Evolutionary conservation across 2,329 filamentous ascomycete genomes (phyloP), one percentile per base, ranked within the genome.

Genomic region (Sporothrix protearum): DNA sequence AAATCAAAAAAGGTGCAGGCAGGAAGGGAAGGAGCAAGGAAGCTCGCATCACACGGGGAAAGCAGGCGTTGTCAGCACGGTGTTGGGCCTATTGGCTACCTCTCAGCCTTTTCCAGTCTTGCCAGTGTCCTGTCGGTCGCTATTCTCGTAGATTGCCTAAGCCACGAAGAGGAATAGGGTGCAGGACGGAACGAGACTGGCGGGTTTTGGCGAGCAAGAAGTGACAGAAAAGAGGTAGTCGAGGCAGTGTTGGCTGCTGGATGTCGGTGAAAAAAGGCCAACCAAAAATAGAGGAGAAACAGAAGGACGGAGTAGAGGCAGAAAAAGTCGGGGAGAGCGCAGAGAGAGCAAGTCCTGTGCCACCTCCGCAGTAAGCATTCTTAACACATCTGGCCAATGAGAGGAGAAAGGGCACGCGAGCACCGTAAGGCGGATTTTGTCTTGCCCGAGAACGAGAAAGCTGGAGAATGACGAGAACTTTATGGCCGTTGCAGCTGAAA

Each of bases 71-170:
- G 59, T 45, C 59, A 64, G 59, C 36, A 42, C 22, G n/a, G 59
- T 28, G n/a, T n/a, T n/a, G n/a, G n/a, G n/a, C n/a, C n/a, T n/a
- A 45, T 47, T 69, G 68, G 68, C 51, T 69, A 53, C 66, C 66
- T 68, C 66, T 68, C 36, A 28, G 36, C 28, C n/a, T 25, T 22
- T 12, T 25, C 5, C 36, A 59, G 59, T 63, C n/a, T 42, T 22
- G 12, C n/a, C n/a, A 22, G 33, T 53, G 49, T 25, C 49, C 22
- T 22, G 49, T 25, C 10, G 22, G 22, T 25, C 22, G 9, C 49
- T 22, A 53, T 42, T 10, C 55, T 59, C 25, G 55, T 28, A 45
- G 63, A 3, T 6, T 51, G 63, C 63, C 63, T 59, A 6, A 28
- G 53, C 42, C 14, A 47, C 42, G 42, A 19, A 47, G 9, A 9